Evolutionary conservation across 768 basidiomycete species (phyloP).

Genomic region (Hericium rajendrae): DNA sequence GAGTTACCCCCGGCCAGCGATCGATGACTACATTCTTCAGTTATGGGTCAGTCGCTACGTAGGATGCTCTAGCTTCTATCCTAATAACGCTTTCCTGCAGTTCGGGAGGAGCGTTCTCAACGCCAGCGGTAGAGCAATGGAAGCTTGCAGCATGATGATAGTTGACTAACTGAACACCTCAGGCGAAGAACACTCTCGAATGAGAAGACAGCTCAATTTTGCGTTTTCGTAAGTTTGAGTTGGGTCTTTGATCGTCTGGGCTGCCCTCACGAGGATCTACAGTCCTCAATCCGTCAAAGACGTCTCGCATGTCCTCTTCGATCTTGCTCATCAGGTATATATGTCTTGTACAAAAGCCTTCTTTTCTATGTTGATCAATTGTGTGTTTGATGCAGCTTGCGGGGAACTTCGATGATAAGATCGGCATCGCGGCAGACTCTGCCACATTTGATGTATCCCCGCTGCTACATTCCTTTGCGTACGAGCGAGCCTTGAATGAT

Average conservation of each 20-base stretch:
- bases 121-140: background rate
- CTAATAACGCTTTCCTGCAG: background rate
- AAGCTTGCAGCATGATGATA: background rate
- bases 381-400: background rate
- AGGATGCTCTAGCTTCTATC: background rate
- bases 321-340: background rate
- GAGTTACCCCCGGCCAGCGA: background rate
- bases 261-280: background rate
- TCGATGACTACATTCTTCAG: background rate
- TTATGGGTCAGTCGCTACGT: background rate
- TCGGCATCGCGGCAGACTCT: background rate
- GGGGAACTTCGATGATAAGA: background rate
- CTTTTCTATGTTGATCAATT: background rate
- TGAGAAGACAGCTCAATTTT: background rate
- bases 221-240: slow-evolving; percentile 2
- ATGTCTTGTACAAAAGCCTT: too few relatives aligned
- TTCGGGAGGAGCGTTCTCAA: background rate
- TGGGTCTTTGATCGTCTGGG: too few relatives aligned
- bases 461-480: background rate
- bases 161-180: background rate
- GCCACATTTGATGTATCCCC: background rate
- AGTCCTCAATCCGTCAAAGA: slow-evolving; percentile 1
- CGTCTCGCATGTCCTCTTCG: background rate
- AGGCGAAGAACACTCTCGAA: slow-evolving; percentile 3
- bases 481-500: background rate